Percentiles rank a stretch among this genome's conserved stretches.
phyloP scores from a whole-genome alignment of 306 rosid genomes.

The Cotoneaster glaucophyllus region DNA sequence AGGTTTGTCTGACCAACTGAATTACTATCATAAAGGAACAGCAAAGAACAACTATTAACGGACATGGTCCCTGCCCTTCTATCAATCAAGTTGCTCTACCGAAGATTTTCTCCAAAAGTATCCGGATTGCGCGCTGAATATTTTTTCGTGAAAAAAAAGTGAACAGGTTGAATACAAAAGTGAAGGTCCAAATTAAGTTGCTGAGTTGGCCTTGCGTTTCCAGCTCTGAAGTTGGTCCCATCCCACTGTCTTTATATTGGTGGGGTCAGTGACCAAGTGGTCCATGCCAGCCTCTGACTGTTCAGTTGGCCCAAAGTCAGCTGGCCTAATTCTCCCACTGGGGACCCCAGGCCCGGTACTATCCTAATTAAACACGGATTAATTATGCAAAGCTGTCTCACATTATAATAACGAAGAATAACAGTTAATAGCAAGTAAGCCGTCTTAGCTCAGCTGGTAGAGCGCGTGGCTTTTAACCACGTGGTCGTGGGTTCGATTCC shows the following conservation, averaged over 20 bases:
- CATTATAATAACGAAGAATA: rapidly evolving
- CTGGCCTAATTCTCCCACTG: neutral
- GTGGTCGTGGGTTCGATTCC: conserved; percentile 2
- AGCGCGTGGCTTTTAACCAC: neutral
- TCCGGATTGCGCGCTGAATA: no score
- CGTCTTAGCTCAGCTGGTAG: neutral
- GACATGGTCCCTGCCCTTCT: no score
- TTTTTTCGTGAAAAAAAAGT: no score
- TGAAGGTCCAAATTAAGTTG: neutral
- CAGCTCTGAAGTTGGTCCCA: neutral
- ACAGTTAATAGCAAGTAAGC: neutral
- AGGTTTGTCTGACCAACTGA: no score
- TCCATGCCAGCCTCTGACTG: neutral
- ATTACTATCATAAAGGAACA: no score
- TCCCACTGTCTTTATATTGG: neutral
- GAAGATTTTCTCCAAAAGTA: no score
- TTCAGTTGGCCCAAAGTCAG: neutral
- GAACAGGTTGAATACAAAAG: no score
- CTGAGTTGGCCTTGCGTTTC: neutral
- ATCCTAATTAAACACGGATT: no score
- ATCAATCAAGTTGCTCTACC: no score
- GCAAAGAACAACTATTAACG: no score
- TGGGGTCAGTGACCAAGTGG: neutral
- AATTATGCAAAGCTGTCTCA: no score
- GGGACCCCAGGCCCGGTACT: neutral